phyloP scores from a whole-genome alignment of 768 basidiomycete genomes.

The Cyclocybe cylindracea region DNA sequence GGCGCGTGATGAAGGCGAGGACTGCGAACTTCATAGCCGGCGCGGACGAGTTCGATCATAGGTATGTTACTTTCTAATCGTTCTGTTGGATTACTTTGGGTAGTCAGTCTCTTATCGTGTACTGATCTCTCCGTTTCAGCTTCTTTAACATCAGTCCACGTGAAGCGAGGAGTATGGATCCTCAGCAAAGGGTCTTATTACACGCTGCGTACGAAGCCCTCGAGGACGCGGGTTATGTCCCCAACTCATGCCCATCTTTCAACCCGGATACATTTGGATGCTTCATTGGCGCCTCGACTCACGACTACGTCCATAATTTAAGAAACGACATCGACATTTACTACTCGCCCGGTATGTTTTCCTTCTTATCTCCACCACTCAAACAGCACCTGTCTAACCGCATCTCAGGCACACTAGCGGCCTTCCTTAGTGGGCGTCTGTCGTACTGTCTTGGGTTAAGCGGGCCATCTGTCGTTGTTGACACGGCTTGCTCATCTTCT shows the following conservation, averaged over 20 bases:
- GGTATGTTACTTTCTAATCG: slow-evolving; percentile 21
- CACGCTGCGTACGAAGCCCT: slow-evolving; percentile 69
- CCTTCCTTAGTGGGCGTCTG: slow-evolving; percentile 72
- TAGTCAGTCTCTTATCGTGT: background rate
- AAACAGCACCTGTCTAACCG: background rate
- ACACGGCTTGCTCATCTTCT: slow-evolving; percentile 79
- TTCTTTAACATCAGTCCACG: slow-evolving; percentile 77
- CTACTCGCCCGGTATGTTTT: slow-evolving; percentile 60
- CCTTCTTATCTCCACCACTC: background rate
- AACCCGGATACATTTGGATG: slow-evolving; percentile 59
- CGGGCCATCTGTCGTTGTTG: slow-evolving; percentile 71
- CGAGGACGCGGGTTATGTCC: slow-evolving; percentile 71
- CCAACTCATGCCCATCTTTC: slow-evolving; percentile 52
- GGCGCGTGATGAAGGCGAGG: slow-evolving; percentile 48
- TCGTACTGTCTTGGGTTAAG: slow-evolving; percentile 68
- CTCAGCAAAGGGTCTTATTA: slow-evolving; percentile 70
- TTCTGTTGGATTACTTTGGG: background rate
- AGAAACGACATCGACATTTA: slow-evolving; percentile 65
- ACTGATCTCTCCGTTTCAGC: slow-evolving; percentile 15
- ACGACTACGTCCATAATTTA: slow-evolving; percentile 71
- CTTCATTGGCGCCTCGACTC: slow-evolving; percentile 69
- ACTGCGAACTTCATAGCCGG: slow-evolving; percentile 67
- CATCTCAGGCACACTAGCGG: slow-evolving; percentile 58
- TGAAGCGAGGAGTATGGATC: slow-evolving; percentile 76
- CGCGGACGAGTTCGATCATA: slow-evolving; percentile 63